Percentiles rank a stretch among this genome's conserved stretches.
Conservation (phyloP, 768 basidiomycete genomes). For the Gloeophyllum trabeum region DNA sequence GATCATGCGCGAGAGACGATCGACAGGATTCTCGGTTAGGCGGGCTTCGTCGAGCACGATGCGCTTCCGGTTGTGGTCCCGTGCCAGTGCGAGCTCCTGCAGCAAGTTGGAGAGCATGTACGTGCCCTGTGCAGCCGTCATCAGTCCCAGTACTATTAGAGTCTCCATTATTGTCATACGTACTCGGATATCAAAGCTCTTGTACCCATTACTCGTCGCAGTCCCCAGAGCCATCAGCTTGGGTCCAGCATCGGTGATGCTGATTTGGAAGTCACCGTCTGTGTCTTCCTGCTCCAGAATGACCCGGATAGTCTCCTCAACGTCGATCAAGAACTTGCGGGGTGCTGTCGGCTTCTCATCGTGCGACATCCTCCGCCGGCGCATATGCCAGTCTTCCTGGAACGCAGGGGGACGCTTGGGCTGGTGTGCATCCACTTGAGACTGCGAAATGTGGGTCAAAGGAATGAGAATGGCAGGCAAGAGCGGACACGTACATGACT, state of each 20-base stretch:
- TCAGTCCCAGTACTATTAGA: no score
- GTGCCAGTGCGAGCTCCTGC: constrained; percentile 95
- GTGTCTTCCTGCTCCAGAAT: constrained; percentile 98
- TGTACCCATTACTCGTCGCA: constrained; percentile 95
- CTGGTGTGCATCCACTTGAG: constrained; percentile 60
- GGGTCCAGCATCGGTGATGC: constrained; percentile 90
- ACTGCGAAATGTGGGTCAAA: constrained; percentile 24
- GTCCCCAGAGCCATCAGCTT: constrained; percentile 95
- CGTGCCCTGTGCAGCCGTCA: constrained; percentile 76
- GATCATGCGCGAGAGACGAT: constrained; percentile 95
- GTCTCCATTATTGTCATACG: no score
- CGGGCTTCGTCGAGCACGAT: constrained; percentile 99
- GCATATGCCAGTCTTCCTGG: constrained; percentile 63
- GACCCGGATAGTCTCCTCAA: constrained; percentile 94
- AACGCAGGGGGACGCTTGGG: constrained; percentile 64
- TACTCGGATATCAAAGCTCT: constrained; percentile 92
- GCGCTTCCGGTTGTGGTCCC: constrained; percentile 89
- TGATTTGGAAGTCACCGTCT: constrained; percentile 94
- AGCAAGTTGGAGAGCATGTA: constrained; percentile 98
- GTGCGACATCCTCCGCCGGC: constrained; percentile 79
- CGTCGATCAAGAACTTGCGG: constrained; percentile 89
- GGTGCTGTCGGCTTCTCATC: constrained; percentile 80
- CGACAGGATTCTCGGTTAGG: constrained; percentile 94
- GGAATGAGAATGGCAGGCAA: not conserved
- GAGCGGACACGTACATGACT: not conserved